Conservation (phyloP, 441 rosid species). For the Adansonia grandidieri region DNA sequence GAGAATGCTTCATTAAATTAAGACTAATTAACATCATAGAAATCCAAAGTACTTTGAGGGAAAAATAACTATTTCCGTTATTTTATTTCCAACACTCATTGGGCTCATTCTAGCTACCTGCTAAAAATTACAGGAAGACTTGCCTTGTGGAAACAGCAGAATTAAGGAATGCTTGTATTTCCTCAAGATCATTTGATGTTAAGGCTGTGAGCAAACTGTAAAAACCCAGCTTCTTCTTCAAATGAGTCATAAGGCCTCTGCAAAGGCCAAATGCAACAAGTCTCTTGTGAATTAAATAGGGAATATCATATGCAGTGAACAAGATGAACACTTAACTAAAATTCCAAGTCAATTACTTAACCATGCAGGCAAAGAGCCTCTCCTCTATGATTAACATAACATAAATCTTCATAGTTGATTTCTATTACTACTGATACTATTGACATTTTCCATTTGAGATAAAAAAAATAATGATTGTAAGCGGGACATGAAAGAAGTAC, state of each 20-base stretch:
- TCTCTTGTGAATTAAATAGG: neutral
- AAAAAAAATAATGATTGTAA: neutral
- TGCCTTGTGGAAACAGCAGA: conserved; percentile 90
- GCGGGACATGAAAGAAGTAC: neutral
- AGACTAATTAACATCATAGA: conserved; percentile 25
- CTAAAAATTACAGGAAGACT: conserved; percentile 18
- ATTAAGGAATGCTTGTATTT: conserved; percentile 86
- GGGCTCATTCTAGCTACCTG: neutral
- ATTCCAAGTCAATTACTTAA: conserved; percentile 1
- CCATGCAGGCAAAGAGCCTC: neutral
- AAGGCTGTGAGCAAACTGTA: conserved; percentile 86
- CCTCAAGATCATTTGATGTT: conserved; percentile 86
- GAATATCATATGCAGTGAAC: neutral
- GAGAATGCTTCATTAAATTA: conserved; percentile 62
- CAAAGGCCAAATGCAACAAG: conserved; percentile 29
- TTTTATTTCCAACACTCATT: neutral
- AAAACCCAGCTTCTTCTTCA: conserved; percentile 75
- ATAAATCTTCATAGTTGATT: conserved; percentile 24
- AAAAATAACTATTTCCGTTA: conserved; percentile 4
- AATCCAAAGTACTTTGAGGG: conserved; percentile 6
- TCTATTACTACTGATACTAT: conserved; percentile 1
- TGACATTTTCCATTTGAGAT: neutral
- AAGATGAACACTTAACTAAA: neutral
- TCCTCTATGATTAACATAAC: neutral
- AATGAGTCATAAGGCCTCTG: conserved; percentile 80